These are phyloP conservation scores for Clarireedia paspali DNA, from an alignment of 2,329 filamentous ascomycete genomes.

Conservation along the genomic window DNA sequence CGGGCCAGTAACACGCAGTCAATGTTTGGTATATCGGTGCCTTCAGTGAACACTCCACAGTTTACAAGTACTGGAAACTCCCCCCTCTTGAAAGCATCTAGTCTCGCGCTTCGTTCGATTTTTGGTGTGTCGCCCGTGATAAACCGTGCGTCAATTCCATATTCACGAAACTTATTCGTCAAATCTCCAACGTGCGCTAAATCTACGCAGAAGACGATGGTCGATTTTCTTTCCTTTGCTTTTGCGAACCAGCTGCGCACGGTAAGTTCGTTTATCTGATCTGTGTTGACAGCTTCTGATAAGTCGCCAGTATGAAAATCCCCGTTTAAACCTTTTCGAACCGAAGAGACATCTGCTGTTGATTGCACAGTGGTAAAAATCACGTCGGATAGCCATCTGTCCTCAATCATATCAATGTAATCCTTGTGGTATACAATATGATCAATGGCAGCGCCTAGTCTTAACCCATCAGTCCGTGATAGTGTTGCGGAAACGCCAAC, in stretches of 20 bases:
- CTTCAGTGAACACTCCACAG: constrained; percentile 94
- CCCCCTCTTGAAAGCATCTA: constrained; percentile 68
- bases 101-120: constrained; percentile 56
- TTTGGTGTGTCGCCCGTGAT: constrained; percentile 77
- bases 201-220: constrained; percentile 91
- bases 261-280: constrained; percentile 72
- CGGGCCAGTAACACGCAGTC: constrained; percentile 85
- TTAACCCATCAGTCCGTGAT: constrained; percentile 73
- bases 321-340: constrained; percentile 56
- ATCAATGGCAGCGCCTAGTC: constrained; percentile 77
- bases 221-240: constrained; percentile 67
- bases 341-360: constrained; percentile 67
- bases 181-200: constrained; percentile 71
- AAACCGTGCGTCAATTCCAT: constrained; percentile 75
- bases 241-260: constrained; percentile 81
- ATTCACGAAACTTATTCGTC: constrained; percentile 65
- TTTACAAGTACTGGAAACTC: constrained; percentile 87
- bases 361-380: constrained; percentile 88
- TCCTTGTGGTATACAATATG: constrained; percentile 94
- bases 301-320: constrained; percentile 78
- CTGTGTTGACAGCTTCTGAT: constrained; percentile 75
- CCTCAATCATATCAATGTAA: constrained; percentile 73
- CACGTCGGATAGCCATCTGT: constrained; percentile 89
- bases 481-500: constrained; percentile 85
- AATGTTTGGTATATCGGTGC: constrained; percentile 95